Conservation (phyloP, 805 yeast genomes). For the Metschnikowia bowlesiae region DNA sequence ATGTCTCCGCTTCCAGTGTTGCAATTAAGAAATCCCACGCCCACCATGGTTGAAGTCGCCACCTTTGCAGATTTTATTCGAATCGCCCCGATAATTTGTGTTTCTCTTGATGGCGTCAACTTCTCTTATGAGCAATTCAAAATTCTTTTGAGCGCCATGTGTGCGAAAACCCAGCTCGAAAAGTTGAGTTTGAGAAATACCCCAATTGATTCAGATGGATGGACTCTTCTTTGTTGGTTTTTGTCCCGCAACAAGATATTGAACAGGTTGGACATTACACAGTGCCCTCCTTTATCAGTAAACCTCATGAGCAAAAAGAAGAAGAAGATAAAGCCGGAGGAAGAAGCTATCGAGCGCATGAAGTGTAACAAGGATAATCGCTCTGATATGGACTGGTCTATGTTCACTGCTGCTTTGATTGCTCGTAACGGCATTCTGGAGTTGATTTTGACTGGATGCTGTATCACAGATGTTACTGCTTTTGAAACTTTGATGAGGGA, state of each 20-base stretch:
- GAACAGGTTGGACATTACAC: conserved; percentile 65
- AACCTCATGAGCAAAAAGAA: conserved; percentile 40
- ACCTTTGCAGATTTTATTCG: conserved; percentile 86
- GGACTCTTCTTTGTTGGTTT: conserved; percentile 78
- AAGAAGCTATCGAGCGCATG: conserved; percentile 38
- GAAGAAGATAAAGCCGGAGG: conserved; percentile 23
- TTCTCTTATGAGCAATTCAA: conserved; percentile 73
- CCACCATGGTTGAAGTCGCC: conserved; percentile 81
- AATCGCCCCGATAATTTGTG: conserved; percentile 73
- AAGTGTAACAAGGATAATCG: conserved; percentile 49
- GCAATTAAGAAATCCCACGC: conserved; percentile 79
- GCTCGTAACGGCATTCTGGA: conserved; percentile 77
- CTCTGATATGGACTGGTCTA: conserved; percentile 77
- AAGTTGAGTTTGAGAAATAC: conserved; percentile 78
- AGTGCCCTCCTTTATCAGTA: conserved; percentile 49
- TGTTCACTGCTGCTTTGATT: conserved; percentile 64
- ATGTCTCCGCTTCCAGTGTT: conserved; percentile 68
- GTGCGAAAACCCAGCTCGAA: conserved; percentile 60
- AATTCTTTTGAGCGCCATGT: conserved; percentile 65
- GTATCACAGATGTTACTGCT: conserved; percentile 50
- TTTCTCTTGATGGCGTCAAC: conserved; percentile 75
- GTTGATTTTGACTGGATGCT: conserved; percentile 71
- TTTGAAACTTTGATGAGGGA: conserved; percentile 53
- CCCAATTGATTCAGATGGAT: conserved; percentile 63
- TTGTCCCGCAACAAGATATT: conserved; percentile 57